A percentile compares a stretch with the other conserved stretches of the same genome.
These are phyloP conservation scores for Phytophthora pseudosyringae DNA, from an alignment of 352 stramenopile genomes.

Conservation along the genomic window DNA sequence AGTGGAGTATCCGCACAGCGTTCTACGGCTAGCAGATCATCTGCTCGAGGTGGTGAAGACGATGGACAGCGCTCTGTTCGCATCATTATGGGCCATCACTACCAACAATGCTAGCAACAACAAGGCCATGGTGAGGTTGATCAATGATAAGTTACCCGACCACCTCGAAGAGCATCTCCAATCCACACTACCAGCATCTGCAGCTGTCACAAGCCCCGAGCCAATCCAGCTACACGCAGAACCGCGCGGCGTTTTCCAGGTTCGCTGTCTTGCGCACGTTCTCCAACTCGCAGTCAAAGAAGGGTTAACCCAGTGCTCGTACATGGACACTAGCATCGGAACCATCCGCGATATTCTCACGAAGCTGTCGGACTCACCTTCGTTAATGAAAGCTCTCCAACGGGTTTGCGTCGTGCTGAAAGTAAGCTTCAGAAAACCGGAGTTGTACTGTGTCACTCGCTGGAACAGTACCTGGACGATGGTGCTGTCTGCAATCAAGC, in stretches of 20 bases:
- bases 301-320: slow-evolving; percentile 3
- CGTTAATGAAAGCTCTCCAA: neutral
- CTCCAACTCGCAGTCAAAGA: slow-evolving; percentile 20
- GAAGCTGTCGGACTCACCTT: slow-evolving; percentile 3
- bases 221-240: neutral
- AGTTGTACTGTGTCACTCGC: neutral
- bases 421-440: neutral
- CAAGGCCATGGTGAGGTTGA: neutral
- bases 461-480: neutral
- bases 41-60: slow-evolving; percentile 11
- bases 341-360: slow-evolving; percentile 10
- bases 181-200: neutral
- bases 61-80: slow-evolving; percentile 3
- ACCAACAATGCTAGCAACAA: slow-evolving; percentile 21
- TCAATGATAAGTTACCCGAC: neutral
- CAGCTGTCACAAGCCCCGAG: neutral
- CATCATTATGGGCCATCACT: slow-evolving; percentile 5
- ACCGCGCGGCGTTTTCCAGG: slow-evolving; percentile 1
- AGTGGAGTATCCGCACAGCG: slow-evolving; percentile 16
- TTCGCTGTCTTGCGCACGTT: slow-evolving; percentile 18
- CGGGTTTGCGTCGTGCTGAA: neutral
- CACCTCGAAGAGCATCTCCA: neutral
- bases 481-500: neutral
- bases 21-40: slow-evolving; percentile 1
- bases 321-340: slow-evolving; percentile 10